Evolutionary conservation across 306 rosid genomes (phyloP), one percentile per base, ranked within the genome.

Genomic region (Dalbergia oliveri): DNA sequence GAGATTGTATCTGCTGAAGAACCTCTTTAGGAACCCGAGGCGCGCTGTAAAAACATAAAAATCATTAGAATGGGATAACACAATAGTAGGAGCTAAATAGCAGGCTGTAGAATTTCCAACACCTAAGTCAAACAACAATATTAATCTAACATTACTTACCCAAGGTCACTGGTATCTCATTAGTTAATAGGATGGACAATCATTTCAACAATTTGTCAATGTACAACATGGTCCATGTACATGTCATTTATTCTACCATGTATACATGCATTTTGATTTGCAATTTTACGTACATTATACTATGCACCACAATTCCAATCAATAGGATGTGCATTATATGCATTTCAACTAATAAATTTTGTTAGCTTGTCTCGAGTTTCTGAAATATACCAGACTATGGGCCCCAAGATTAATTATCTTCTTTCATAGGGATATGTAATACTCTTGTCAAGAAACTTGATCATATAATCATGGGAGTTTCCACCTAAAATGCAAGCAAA

Each of bases 1-100:
- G 91, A 56, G 88, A 85, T 64, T 81, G 82, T 65, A 96, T 87
- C 86, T 87, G 87, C 85, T 77, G 78, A 69, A 91, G 91, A 82
- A 93, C 85, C 62, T 26, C 83, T 73, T 90, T 86, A 33, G 93
- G 67, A 83, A 96, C 89, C 23, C 77, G 88, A 47, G 94, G 6
- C 97, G 98, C 23, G 96, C 94, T 96, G 89, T 53, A 78, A 58
- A 83, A 78, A 72, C 76, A 77, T 7, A 62, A 54, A 56, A 54
- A 26, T 66, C 49, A 60, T 61, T 23, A 72, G 69, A 49, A 74
- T 79, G 63, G 65, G 33, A 53, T 49, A 63, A 19, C 33, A 47
- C 16, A 50, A n/a, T 61, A 87, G 70, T 39, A 73, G 67, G 72
- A 62, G 54, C 50, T 70, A 66, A n/a, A 66, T 4, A 61, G 57